Evolutionary conservation across 2,329 filamentous ascomycete species (phyloP).

Genomic region (Apiospora saccharicola): DNA sequence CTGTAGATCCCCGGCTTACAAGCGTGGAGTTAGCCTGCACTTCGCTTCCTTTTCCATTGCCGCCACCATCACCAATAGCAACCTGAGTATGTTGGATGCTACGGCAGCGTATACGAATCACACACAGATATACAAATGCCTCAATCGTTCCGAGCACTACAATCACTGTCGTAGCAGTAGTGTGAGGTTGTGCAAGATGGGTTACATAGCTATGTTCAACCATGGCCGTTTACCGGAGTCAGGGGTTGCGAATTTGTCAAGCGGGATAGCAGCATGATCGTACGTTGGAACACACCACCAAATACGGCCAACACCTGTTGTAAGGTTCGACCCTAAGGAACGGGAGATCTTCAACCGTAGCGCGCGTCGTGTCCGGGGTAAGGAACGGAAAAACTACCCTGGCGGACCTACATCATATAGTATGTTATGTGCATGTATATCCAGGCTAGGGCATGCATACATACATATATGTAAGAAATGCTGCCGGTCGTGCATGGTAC

Average conservation of each 20-base stretch:
- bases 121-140: background rate
- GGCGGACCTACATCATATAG: background rate
- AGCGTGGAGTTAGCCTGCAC: background rate
- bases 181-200: background rate
- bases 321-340: constrained; percentile 10
- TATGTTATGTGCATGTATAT: background rate
- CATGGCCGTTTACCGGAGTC: background rate
- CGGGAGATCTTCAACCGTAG: constrained; percentile 17
- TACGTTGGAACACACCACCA: constrained; percentile 19
- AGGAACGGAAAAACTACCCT: constrained; percentile 12
- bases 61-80: background rate
- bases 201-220: background rate
- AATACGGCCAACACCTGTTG: background rate
- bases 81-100: background rate
- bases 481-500: constrained; percentile 5
- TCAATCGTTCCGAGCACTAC: background rate
- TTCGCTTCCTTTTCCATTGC: background rate
- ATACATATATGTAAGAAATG: background rate
- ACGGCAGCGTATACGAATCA: background rate
- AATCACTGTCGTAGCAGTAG: background rate
- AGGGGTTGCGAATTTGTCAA: background rate
- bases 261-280: background rate
- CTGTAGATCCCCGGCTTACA: constrained; percentile 14
- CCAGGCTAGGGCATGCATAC: background rate
- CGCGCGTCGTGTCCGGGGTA: constrained; percentile 9